Conservation (phyloP, 257 asterid species). For the Przewalskia tangutica region DNA sequence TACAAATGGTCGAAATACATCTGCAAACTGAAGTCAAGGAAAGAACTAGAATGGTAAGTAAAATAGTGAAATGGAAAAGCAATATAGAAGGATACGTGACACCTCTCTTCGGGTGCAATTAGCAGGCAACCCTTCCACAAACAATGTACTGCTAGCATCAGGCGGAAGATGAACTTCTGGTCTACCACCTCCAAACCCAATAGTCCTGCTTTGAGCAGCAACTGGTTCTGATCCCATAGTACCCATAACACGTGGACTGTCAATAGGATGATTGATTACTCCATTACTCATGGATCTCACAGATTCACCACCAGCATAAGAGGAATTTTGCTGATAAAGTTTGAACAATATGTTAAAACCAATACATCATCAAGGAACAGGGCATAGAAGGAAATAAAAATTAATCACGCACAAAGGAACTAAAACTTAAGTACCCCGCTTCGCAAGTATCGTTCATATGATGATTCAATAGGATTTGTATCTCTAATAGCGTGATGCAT, state of each 20-base stretch:
- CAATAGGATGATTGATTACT: slow-evolving; percentile 31
- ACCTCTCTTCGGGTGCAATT: slow-evolving; percentile 73
- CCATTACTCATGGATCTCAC: slow-evolving; percentile 47
- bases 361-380: background rate
- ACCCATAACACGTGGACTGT: slow-evolving; percentile 47
- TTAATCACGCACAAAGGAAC: slow-evolving; percentile 1
- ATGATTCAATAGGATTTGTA: slow-evolving; percentile 62
- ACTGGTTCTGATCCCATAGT: slow-evolving; percentile 38
- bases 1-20: slow-evolving; percentile 80
- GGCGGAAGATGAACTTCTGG: slow-evolving; percentile 69
- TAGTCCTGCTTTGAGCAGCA: slow-evolving; percentile 32
- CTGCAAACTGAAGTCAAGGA: slow-evolving; percentile 50
- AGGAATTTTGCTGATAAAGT: slow-evolving; percentile 37
- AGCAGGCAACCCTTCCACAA: slow-evolving; percentile 42
- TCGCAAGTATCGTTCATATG: slow-evolving; percentile 74
- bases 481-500: slow-evolving; percentile 21
- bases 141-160: slow-evolving; percentile 76
- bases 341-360: slow-evolving; percentile 8
- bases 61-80: background rate
- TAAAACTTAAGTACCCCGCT: slow-evolving; percentile 32
- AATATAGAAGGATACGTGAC: slow-evolving; percentile 60
- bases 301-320: slow-evolving; percentile 36
- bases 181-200: slow-evolving; percentile 32
- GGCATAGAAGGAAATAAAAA: background rate
- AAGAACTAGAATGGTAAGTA: slow-evolving; percentile 10